Base-by-base conservation (phyloP, 805 yeast species). In the Kazachstania bromeliacearum region DNA sequence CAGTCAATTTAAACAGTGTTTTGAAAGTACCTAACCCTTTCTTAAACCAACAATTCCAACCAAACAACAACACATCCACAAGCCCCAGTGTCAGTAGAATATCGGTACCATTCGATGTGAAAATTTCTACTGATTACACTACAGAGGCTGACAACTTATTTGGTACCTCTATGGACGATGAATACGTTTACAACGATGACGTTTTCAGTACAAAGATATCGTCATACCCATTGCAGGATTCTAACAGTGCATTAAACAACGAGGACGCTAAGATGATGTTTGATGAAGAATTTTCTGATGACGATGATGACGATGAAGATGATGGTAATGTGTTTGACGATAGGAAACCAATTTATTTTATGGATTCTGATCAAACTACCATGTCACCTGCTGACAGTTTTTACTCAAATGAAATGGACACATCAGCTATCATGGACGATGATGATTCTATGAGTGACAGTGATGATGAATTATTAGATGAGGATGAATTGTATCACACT, bases 241-340 rank as follows among this genome's bases (percentile, higher is more conserved):
- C 45, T 34, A 42, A 36, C 34, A 40, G 41, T 31, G 41, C 51
- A 4, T 44, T 50, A 24, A 51, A 48, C 30, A 44, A 45, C 32
- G 57, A 50, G 28, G 53, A 54, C 35, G 58, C 61, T 12, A 47
- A 50, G 41, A 43, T 50, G 35, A 46, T 51, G 8, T 56, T 54
- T 34, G 56, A 54, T 34, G 50, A 55, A 28, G 61, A 56, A 33
- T 56, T 53, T 37, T 45, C 48, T 19, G 57, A 53, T 38, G 55
- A 52, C 29, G 35, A 50, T 7, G 52, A 42, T 16, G 37, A 30
- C 10, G 44, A 41, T 2, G 40, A 37, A 4, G 36, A 28, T 10
- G 38, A 35, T 14, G 38, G 24, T 16, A 38, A 38, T 19, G 36
- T 22, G 14, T 39, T 39, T 34, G 42, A 38, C 12, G 43, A 37